Evolutionary conservation across 73 alveolate species (phyloP).

Genomic region (Effrenium voratum): DNA sequence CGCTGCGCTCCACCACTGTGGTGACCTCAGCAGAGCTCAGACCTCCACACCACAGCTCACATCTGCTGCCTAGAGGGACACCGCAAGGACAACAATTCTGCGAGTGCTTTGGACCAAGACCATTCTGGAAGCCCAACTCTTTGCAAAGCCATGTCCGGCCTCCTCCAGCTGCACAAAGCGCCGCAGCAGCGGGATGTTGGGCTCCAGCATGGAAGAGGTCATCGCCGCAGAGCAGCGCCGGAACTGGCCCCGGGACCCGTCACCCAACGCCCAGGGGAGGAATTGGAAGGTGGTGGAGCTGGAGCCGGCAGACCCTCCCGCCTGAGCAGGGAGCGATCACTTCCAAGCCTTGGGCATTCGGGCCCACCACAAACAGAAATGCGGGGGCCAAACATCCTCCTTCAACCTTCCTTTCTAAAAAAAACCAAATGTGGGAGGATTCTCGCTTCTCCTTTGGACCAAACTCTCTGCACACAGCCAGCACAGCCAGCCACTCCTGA

Average conservation of each 20-base stretch:
- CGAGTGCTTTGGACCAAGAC: no score
- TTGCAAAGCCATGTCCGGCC: no score
- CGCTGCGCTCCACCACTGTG: conserved; percentile 87
- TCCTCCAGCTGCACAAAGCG: conserved; percentile 92
- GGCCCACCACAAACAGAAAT: no score
- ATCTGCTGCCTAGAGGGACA: not conserved
- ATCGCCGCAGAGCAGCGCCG: conserved; percentile 88
- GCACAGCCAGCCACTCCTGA: conserved; percentile 33
- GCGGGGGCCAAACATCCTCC: no score
- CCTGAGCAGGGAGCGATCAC: no score
- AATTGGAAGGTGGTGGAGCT: conserved; percentile 21
- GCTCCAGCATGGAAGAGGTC: conserved; percentile 91
- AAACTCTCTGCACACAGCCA: conserved; percentile 6
- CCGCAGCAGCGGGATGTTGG: conserved; percentile 90
- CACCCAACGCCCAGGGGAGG: conserved; percentile 90
- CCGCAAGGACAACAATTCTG: not conserved
- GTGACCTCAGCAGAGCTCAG: conserved; percentile 3
- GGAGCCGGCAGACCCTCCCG: not conserved
- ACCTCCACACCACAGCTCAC: not conserved
- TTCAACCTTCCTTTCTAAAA: no score
- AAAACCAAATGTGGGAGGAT: no score
- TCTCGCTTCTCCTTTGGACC: no score
- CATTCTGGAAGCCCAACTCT: no score
- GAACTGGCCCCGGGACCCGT: conserved; percentile 78
- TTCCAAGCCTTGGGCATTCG: no score